These are phyloP conservation scores for Coemansia sp. DNA, from an alignment of 192 early-diverging fungal genomes.

Conservation along the genomic window DNA sequence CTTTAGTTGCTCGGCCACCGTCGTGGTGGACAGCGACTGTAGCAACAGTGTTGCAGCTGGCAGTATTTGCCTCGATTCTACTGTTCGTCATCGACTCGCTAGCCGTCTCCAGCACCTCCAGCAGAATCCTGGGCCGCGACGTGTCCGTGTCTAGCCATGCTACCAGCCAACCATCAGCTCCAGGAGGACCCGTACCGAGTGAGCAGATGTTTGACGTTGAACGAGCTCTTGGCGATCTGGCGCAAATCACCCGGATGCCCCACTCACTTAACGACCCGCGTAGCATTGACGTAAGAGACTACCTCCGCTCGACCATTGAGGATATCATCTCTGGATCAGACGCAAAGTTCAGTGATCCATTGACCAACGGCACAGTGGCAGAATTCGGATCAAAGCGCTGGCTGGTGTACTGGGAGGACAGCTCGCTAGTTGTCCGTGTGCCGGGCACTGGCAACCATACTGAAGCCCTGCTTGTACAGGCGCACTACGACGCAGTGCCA, in stretches of 20 bases:
- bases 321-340: slow-evolving; percentile 22
- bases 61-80: slow-evolving; percentile 20
- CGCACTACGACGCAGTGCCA: slow-evolving; percentile 72
- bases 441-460: slow-evolving; percentile 55
- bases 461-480: slow-evolving; percentile 66
- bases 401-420: slow-evolving; percentile 55
- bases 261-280: slow-evolving; percentile 57
- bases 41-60: slow-evolving; percentile 19
- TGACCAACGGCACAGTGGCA: slow-evolving; percentile 30
- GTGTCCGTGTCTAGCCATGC: background rate
- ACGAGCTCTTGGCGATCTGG: slow-evolving; percentile 44
- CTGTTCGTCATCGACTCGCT: slow-evolving; percentile 33
- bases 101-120: slow-evolving; percentile 18
- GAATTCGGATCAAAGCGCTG: slow-evolving; percentile 31
- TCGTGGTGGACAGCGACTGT: slow-evolving; percentile 12
- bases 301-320: slow-evolving; percentile 34
- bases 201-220: slow-evolving; percentile 32
- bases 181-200: background rate
- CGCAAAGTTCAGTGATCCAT: slow-evolving; percentile 36
- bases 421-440: slow-evolving; percentile 66
- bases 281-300: slow-evolving; percentile 51
- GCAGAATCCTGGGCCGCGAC: slow-evolving; percentile 21
- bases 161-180: background rate
- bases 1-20: background rate
- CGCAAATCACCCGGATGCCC: slow-evolving; percentile 36